Evolutionary conservation across 306 rosid genomes (phyloP).

Genomic region (Begonia loranthoides): DNA sequence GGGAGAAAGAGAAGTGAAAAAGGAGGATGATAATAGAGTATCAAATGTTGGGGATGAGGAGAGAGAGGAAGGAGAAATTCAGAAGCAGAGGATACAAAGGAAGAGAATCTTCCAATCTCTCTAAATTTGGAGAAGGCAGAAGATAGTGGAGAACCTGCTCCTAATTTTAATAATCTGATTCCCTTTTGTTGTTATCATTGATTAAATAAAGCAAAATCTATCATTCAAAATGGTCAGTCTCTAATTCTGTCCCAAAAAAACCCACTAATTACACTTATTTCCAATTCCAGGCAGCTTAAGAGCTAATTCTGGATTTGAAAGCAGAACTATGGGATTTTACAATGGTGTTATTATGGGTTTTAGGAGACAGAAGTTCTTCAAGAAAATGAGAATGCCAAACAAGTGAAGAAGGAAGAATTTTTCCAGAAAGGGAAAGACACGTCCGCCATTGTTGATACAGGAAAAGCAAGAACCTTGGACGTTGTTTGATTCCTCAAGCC

Average conservation of each 20-base stretch:
- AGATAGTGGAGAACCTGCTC: constrained; percentile 26
- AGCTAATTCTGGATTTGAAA: background rate
- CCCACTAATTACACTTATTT: background rate
- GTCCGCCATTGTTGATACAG: constrained; percentile 31
- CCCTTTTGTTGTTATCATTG: background rate
- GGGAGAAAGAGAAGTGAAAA: constrained; percentile 11
- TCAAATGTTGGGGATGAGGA: constrained; percentile 26
- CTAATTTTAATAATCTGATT: constrained; percentile 7
- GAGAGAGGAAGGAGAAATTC: constrained; percentile 42
- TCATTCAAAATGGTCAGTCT: too few relatives aligned
- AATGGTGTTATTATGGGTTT: background rate
- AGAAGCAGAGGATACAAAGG: constrained; percentile 42
- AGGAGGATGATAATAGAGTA: constrained; percentile 13
- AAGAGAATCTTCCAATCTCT: constrained; percentile 46
- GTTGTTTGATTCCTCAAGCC: constrained; percentile 94
- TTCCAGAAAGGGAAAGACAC: constrained; percentile 26
- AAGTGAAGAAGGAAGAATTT: constrained; percentile 16
- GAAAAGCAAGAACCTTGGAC: constrained; percentile 62
- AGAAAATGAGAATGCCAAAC: constrained; percentile 38
- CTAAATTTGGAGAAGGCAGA: constrained; percentile 39
- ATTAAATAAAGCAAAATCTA: background rate
- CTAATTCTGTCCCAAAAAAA: background rate
- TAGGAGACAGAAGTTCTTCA: constrained; percentile 55
- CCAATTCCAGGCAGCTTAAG: background rate
- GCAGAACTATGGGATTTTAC: background rate